These are phyloP conservation scores for Cladophialophora bantiana DNA, from an alignment of 2,329 filamentous ascomycete species.

Conservation along the genomic window DNA sequence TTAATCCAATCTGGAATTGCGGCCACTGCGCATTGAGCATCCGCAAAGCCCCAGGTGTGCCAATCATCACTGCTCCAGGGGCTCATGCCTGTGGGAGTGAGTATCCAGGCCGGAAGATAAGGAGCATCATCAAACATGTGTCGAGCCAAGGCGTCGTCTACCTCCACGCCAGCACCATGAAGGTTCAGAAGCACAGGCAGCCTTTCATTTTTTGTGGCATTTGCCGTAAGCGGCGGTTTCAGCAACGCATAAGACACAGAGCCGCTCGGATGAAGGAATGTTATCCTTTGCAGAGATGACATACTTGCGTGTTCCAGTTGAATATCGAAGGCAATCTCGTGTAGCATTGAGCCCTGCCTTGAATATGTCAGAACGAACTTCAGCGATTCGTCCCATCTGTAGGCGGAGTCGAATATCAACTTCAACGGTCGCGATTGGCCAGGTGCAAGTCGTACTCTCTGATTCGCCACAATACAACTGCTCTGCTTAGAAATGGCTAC, in stretches of 20 bases:
- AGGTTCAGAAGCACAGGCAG: conserved; percentile 60
- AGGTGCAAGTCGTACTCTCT: conserved; percentile 36
- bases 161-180: conserved; percentile 66
- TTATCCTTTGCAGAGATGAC: conserved; percentile 60
- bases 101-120: conserved; percentile 62
- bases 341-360: not conserved
- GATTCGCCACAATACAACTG: conserved; percentile 15
- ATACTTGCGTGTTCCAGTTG: conserved; percentile 39
- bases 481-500: not conserved
- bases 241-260: conserved; percentile 65
- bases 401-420: conserved; percentile 17
- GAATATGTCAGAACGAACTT: conserved; percentile 23
- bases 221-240: conserved; percentile 58
- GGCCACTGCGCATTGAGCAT: conserved; percentile 61
- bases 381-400: conserved; percentile 13
- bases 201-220: conserved; percentile 37
- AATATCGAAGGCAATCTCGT: conserved; percentile 35
- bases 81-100: conserved; percentile 65
- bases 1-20: conserved; percentile 61
- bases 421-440: conserved; percentile 47
- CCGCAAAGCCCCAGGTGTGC: conserved; percentile 65
- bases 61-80: conserved; percentile 68
- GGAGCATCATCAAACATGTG: conserved; percentile 58
- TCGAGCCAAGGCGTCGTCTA: conserved; percentile 55
- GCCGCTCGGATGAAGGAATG: conserved; percentile 61